These are phyloP conservation scores for Ustilago lituana DNA, from an alignment of 1,284 basidiomycete species.

Conservation along the genomic window DNA sequence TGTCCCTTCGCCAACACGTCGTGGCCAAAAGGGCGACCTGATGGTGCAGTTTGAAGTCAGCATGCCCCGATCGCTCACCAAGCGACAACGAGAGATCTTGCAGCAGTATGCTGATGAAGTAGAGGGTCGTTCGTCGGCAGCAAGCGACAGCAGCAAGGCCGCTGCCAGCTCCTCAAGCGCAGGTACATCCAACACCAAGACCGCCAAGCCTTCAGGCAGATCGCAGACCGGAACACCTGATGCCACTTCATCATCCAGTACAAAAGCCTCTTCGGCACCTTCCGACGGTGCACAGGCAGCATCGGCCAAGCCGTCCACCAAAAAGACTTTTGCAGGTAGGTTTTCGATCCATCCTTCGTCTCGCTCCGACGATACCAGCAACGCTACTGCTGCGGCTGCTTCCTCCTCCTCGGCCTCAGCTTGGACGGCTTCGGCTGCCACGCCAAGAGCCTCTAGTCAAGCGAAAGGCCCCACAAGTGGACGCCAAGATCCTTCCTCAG, in stretches of 20 bases:
- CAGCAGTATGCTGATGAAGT: conserved; percentile 88
- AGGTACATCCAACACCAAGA: conserved; percentile 15
- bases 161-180: conserved; percentile 1
- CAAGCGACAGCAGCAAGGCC: conserved; percentile 6
- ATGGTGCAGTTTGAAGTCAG: conserved; percentile 88
- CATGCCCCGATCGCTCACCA: conserved; percentile 87
- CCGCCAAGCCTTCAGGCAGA: conserved; percentile 4
- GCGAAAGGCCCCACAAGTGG: neutral
- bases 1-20: conserved; percentile 72
- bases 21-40: conserved; percentile 81
- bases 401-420: conserved; percentile 1
- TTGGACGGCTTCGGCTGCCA: neutral
- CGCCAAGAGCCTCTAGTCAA: neutral
- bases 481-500: neutral
- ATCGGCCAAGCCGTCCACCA: conserved; percentile 17
- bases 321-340: conserved; percentile 43
- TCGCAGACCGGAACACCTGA: neutral
- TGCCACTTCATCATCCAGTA: conserved; percentile 4
- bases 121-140: conserved; percentile 29
- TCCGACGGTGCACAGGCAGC: conserved; percentile 9
- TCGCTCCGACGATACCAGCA: conserved; percentile 28
- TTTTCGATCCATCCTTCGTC: conserved; percentile 46
- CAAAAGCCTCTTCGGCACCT: conserved; percentile 15
- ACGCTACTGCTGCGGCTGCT: neutral
- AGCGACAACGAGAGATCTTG: conserved; percentile 84